phyloP scores from a whole-genome alignment of 2,329 filamentous ascomycete genomes.

The Pseudogymnoascus verrucosus region DNA sequence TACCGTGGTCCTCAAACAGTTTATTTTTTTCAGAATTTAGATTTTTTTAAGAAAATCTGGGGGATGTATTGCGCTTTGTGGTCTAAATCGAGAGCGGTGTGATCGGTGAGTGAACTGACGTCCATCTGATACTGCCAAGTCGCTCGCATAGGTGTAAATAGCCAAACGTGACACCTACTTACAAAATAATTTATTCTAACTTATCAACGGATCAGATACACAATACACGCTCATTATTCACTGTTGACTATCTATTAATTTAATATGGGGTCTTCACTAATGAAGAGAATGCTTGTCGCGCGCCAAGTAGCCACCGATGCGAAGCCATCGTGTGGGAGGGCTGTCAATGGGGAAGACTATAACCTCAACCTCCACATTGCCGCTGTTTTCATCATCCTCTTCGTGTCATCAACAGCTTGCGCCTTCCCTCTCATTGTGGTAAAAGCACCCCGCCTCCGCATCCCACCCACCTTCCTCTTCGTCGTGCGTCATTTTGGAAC shows the following conservation, averaged over 20 bases:
- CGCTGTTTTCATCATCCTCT: conserved; percentile 11
- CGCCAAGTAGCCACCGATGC: neutral
- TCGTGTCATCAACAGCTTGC: conserved; percentile 9
- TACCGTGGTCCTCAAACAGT: neutral
- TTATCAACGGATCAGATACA: neutral
- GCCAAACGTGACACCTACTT: neutral
- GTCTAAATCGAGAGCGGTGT: neutral
- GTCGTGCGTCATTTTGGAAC: conserved; percentile 68
- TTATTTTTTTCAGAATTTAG: neutral
- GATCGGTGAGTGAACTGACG: neutral
- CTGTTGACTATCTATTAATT: neutral
- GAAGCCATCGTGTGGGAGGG: neutral
- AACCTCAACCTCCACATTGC: conserved; percentile 10
- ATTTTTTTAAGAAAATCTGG: neutral
- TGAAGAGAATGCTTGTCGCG: neutral
- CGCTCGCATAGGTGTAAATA: neutral
- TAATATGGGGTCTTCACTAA: neutral
- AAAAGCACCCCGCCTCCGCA: conserved; percentile 19
- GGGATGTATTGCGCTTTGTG: neutral
- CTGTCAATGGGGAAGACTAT: neutral
- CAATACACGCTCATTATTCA: neutral
- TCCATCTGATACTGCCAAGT: neutral
- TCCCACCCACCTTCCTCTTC: conserved; percentile 54
- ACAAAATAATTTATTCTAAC: neutral
- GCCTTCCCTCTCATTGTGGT: conserved; percentile 11